Evolutionary conservation across 176 grass and related monocot species (phyloP).

Genomic region (Luzula sylvatica): DNA sequence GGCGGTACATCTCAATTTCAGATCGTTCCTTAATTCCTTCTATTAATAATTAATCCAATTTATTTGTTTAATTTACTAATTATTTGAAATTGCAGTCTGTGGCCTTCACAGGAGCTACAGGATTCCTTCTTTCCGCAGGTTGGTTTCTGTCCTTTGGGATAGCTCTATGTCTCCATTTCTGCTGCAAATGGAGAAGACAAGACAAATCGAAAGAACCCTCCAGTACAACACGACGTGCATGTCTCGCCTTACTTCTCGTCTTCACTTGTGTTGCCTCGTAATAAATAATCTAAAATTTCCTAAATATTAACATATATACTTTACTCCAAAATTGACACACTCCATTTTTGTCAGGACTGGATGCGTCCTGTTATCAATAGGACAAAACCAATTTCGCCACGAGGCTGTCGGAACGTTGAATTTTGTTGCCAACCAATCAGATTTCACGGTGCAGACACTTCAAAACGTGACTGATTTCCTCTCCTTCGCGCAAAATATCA

Average conservation of each 20-base stretch:
- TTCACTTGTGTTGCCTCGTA: slow-evolving; percentile 54
- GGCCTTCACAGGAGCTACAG: slow-evolving; percentile 69
- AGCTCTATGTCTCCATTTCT: slow-evolving; percentile 31
- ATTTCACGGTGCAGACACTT: slow-evolving; percentile 82
- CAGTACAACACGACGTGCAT: not conserved
- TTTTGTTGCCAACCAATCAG: slow-evolving; percentile 95
- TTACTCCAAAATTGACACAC: not conserved
- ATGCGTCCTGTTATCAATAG: slow-evolving; percentile 53
- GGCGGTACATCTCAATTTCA: slow-evolving; percentile 49
- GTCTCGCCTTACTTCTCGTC: slow-evolving; percentile 42
- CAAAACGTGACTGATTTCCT: slow-evolving; percentile 90
- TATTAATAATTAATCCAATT: not conserved
- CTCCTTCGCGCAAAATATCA: slow-evolving; percentile 61
- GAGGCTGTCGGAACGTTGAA: slow-evolving; percentile 49
- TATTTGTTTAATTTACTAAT: no score
- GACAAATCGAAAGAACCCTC: slow-evolving; percentile 27
- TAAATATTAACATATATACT: slow-evolving; percentile 10
- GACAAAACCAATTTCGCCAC: slow-evolving; percentile 50
- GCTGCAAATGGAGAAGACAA: slow-evolving; percentile 45
- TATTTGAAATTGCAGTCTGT: no score
- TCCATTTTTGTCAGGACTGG: slow-evolving; percentile 34
- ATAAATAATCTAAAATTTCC: slow-evolving; percentile 15
- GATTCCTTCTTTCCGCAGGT: slow-evolving; percentile 44
- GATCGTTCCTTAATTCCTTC: not conserved
- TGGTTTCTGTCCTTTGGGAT: slow-evolving; percentile 63